Conservation (phyloP, 2,329 filamentous ascomycete genomes). For the Calonectria pteridis region DNA sequence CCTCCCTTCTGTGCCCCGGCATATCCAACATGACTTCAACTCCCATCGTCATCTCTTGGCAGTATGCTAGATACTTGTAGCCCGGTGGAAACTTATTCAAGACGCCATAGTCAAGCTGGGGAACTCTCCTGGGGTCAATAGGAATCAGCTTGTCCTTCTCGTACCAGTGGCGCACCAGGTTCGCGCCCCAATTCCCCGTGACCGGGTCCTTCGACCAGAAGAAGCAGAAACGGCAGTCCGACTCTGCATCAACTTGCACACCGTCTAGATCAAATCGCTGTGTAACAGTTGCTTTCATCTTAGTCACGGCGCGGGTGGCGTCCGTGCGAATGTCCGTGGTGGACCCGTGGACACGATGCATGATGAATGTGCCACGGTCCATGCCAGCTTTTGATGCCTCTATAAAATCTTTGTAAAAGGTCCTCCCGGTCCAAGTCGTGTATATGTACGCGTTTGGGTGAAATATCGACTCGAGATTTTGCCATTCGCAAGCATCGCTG, state of each 20-base stretch:
- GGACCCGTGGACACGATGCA: not conserved
- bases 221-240: not conserved
- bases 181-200: no score
- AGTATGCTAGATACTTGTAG: not conserved
- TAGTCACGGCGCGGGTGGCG: not conserved
- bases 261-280: not conserved
- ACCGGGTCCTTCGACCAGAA: not conserved
- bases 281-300: not conserved
- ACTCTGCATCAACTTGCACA: not conserved
- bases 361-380: not conserved
- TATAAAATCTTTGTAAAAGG: not conserved
- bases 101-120: not conserved
- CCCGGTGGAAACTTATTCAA: not conserved
- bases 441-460: not conserved
- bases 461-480: not conserved
- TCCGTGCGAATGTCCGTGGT: not conserved
- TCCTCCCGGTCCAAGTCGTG: not conserved
- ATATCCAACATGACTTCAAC: not conserved
- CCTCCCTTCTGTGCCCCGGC: not conserved
- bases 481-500: not conserved
- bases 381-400: not conserved
- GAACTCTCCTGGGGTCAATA: not conserved
- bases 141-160: not conserved
- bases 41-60: not conserved
- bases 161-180: not conserved